A percentile compares a stretch with the other conserved stretches of the same genome.
Conservation (phyloP, 2,329 filamentous ascomycete species). For the Aspergillus floridensis region DNA sequence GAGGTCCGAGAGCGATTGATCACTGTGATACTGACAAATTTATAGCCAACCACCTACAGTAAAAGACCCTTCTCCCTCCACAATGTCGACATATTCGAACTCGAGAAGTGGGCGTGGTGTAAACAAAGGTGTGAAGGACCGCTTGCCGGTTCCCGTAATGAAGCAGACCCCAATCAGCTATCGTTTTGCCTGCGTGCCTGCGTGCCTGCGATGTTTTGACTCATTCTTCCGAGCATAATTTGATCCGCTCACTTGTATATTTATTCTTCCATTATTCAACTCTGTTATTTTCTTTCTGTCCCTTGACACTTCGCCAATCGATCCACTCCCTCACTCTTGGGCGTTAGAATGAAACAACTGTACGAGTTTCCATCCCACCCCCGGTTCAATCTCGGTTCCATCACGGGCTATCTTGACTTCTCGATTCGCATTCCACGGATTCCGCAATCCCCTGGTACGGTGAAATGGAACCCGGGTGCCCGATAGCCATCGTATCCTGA, state of each 20-base stretch:
- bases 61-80: too few relatives aligned
- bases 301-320: background rate
- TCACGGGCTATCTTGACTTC: constrained; percentile 96
- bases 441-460: constrained; percentile 78
- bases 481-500: constrained; percentile 86
- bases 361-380: constrained; percentile 71
- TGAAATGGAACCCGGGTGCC: constrained; percentile 83
- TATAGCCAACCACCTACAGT: too few relatives aligned
- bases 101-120: too few relatives aligned
- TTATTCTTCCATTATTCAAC: background rate
- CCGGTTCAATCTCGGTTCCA: constrained; percentile 87
- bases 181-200: too few relatives aligned
- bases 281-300: background rate
- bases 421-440: constrained; percentile 91
- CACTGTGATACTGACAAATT: too few relatives aligned
- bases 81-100: too few relatives aligned
- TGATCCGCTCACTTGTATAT: background rate
- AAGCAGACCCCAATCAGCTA: too few relatives aligned
- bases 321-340: constrained; percentile 9
- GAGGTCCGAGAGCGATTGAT: too few relatives aligned
- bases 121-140: too few relatives aligned
- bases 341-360: constrained; percentile 67
- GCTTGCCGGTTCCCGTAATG: too few relatives aligned
- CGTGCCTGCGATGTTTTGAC: too few relatives aligned
- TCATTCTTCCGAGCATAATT: too few relatives aligned